phyloP scores from a whole-genome alignment of 176 grass and related monocot genomes.

The Chloris gayana region DNA sequence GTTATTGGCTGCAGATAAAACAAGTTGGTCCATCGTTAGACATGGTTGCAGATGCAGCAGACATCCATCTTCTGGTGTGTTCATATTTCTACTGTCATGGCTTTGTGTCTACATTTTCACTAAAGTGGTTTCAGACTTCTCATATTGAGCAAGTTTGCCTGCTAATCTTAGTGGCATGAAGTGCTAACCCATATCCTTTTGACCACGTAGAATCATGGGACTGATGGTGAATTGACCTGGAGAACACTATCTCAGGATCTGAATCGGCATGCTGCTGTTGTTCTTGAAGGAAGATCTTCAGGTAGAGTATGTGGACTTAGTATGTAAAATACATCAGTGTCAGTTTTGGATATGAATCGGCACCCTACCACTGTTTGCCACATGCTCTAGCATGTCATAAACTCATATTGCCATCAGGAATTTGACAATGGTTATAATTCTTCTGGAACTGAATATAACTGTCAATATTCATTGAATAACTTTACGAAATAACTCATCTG shows the following conservation, averaged over 20 bases:
- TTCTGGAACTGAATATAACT: too few relatives aligned
- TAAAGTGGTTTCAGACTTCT: neutral
- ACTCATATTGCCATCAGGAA: neutral
- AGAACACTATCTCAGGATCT: slow-evolving; percentile 88
- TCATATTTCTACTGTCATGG: neutral
- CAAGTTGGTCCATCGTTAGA: slow-evolving; percentile 92
- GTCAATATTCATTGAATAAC: too few relatives aligned
- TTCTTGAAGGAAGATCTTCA: slow-evolving; percentile 89
- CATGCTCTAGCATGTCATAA: neutral
- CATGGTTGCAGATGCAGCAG: slow-evolving; percentile 91
- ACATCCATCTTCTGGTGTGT: slow-evolving; percentile 82
- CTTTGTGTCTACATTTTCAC: neutral
- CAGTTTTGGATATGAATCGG: neutral
- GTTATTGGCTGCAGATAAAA: slow-evolving; percentile 65
- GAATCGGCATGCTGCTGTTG: slow-evolving; percentile 94
- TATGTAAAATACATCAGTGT: neutral
- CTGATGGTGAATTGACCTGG: slow-evolving; percentile 63
- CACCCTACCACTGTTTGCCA: neutral
- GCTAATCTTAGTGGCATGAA: too few relatives aligned
- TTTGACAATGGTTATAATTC: neutral
- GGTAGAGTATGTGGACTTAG: slow-evolving; percentile 45
- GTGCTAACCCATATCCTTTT: slow-evolving; percentile 4
- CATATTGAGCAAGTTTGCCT: neutral
- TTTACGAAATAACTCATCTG: too few relatives aligned
- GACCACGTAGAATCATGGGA: slow-evolving; percentile 74